A percentile compares a stretch with the other conserved stretches of the same genome.
These are phyloP conservation scores for Daucus carota DNA, from an alignment of 129 eudicot genomes.

Conservation along the genomic window DH1_v3.0 NC_030388.2:30635001-30635500, in stretches of 20 bases:
- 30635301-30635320: not conserved
- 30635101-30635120: slow-evolving; percentile 2
- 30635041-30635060: not conserved
- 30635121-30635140: not conserved
- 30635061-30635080: no score
- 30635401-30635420: no score
- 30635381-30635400: not conserved
- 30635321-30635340: not conserved
- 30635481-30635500: no score
- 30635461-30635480: no score
- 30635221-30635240: no score
- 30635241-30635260: no score
- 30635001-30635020: not conserved
- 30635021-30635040: not conserved
- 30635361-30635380: not conserved
- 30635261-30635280: no score
- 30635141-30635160: not conserved
- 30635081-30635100: no score
- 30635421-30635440: no score
- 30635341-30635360: not conserved
- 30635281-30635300: not conserved
- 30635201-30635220: no score
- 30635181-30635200: slow-evolving; percentile 12
- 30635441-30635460: no score
- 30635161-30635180: not conserved